phyloP scores from a whole-genome alignment of 441 rosid genomes.

The Adansonia rubrostipa region DNA sequence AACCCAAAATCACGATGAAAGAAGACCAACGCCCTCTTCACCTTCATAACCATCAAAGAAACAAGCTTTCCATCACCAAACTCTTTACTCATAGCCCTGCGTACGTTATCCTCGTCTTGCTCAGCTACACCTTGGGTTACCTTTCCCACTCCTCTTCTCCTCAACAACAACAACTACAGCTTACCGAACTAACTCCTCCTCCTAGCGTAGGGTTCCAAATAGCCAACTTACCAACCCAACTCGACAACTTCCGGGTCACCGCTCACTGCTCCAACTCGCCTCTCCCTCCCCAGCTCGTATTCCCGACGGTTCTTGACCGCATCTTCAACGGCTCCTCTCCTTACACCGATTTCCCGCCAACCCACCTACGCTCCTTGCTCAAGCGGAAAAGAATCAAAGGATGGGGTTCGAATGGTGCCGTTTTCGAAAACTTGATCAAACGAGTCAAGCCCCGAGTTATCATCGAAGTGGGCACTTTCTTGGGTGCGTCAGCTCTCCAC shows the following conservation, averaged over 20 bases:
- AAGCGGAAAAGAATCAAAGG: constrained; percentile 48
- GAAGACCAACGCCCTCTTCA: constrained; percentile 40
- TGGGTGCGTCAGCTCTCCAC: constrained; percentile 77
- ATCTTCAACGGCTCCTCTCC: constrained; percentile 61
- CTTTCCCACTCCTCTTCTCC: constrained; percentile 27
- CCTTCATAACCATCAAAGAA: constrained; percentile 29
- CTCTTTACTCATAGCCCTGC: constrained; percentile 35
- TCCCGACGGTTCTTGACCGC: constrained; percentile 48
- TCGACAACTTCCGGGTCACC: constrained; percentile 59
- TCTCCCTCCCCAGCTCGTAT: constrained; percentile 44
- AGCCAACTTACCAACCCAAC: constrained; percentile 31
- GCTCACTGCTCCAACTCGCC: constrained; percentile 49
- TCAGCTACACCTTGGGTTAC: constrained; percentile 61
- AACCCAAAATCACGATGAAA: constrained; percentile 40
- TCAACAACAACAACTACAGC: constrained; percentile 4
- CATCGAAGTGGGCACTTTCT: constrained; percentile 40
- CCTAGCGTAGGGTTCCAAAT: too few species aligned
- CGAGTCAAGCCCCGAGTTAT: constrained; percentile 55
- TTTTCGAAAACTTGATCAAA: constrained; percentile 51
- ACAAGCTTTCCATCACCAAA: constrained; percentile 21
- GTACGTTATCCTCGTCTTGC: constrained; percentile 39
- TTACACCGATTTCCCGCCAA: constrained; percentile 60
- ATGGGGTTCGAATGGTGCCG: constrained; percentile 74
- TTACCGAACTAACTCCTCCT: constrained; percentile 11
- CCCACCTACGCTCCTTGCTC: constrained; percentile 42